Base-by-base conservation (phyloP, 225 moss, liverwort and hornwort genomes). In the Climacium dendroides region DNA sequence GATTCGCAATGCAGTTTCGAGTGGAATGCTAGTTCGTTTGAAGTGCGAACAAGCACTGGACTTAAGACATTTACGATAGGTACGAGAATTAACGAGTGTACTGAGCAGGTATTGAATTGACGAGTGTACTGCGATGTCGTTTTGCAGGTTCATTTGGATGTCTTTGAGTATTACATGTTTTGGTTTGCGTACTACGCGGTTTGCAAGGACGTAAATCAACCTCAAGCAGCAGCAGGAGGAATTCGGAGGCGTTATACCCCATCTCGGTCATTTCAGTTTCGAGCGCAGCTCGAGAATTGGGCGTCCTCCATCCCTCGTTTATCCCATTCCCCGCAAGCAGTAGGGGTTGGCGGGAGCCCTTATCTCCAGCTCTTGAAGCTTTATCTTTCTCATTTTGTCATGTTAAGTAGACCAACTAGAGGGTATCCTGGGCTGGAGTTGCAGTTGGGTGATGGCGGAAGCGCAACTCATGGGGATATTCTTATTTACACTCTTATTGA, bases 151-250 rank as follows among this genome's bases (percentile, higher is more conserved):
- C 94, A 92, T 86, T 91, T 94, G 92, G 94, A 94, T 84, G 94
- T 94, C 74, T 94, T 94, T 91, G 94, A 94, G 90, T 94, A 94
- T 84, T 94, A 93, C 86, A 94, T 94, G 94, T 94, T 94, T 85
- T 94, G 94, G 94, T 93, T 94, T 76, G 88, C 94, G 37, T 94
- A 94, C 82, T 94, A 94, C 77, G 94, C 94, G 69, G 94, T 93
- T 83, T 94, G 94, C 89, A 94, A 94, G 89, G 94, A 94, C 79
- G 81, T 86, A 48, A 92, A 90, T 73, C 90, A 91, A 57, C 87
- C 91, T 78, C 93, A 88, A 85, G 91, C 88, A 82, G 92, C 89
- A 78, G 87, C 78, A 86, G 91, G 64, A 81, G 91, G 87, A 82
- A 89, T 80, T 86, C 91, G 91, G 75, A 88, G 88, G 71, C 87